These are phyloP conservation scores for Boletellus sp. DNA, from an alignment of 1,284 basidiomycete genomes.

Conservation along the genomic window DNA sequence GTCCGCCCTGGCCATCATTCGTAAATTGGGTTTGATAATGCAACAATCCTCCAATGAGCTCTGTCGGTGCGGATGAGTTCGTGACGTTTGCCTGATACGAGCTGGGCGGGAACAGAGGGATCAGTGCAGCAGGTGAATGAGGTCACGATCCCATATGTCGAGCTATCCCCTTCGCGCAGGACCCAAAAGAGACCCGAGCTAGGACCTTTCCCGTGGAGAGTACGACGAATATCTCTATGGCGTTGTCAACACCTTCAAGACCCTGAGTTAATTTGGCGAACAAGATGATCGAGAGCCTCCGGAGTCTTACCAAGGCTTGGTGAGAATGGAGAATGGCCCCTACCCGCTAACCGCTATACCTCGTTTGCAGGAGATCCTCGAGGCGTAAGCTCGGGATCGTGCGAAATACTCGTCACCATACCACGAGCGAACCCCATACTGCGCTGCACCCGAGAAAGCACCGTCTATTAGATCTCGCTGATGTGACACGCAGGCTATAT, in stretches of 20 bases:
- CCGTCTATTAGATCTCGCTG: neutral
- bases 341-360: slow-evolving; percentile 31
- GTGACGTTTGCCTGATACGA: slow-evolving; percentile 25
- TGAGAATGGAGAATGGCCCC: slow-evolving; percentile 42
- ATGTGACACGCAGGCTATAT: neutral
- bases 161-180: slow-evolving; percentile 47
- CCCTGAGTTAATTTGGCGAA: neutral
- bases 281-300: neutral
- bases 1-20: slow-evolving; percentile 25
- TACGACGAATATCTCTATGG: slow-evolving; percentile 26
- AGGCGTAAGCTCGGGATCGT: slow-evolving; percentile 31
- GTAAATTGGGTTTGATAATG: neutral
- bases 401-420: slow-evolving; percentile 33
- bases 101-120: slow-evolving; percentile 28
- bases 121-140: slow-evolving; percentile 28
- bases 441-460: slow-evolving; percentile 37
- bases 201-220: slow-evolving; percentile 11
- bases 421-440: slow-evolving; percentile 35
- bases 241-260: slow-evolving; percentile 40
- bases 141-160: slow-evolving; percentile 27
- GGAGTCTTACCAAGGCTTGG: slow-evolving; percentile 37
- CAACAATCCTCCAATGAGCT: neutral
- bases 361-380: slow-evolving; percentile 21
- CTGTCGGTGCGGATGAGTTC: slow-evolving; percentile 12
- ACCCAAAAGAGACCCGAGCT: slow-evolving; percentile 41